These are phyloP conservation scores for Neurospora hispaniola DNA, from an alignment of 495 filamentous ascomycete genomes.

Conservation along the genomic window DNA sequence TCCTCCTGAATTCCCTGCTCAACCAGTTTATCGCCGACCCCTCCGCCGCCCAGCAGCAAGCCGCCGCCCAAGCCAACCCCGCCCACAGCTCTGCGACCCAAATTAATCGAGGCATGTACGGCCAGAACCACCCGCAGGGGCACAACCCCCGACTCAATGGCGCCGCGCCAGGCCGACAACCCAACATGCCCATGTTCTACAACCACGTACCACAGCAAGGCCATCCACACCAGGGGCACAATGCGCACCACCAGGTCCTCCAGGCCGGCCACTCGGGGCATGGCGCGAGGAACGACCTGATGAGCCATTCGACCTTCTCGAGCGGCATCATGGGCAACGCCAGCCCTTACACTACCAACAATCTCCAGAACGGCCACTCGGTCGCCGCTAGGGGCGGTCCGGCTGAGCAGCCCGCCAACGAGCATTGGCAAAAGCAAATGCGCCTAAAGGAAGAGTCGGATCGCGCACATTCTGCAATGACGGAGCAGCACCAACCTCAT, in stretches of 20 bases:
- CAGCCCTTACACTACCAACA: constrained; percentile 64
- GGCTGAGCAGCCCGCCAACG: constrained; percentile 41
- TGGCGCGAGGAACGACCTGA: constrained; percentile 38
- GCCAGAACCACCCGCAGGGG: constrained; percentile 65
- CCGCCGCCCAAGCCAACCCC: constrained; percentile 47
- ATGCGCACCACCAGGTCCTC: constrained; percentile 59
- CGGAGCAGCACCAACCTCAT: constrained; percentile 41
- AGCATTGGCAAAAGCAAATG: constrained; percentile 85
- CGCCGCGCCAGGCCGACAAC: constrained; percentile 31
- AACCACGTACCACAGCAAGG: constrained; percentile 58
- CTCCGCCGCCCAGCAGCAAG: constrained; percentile 5
- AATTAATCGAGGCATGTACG: constrained; percentile 71
- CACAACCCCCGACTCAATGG: constrained; percentile 64
- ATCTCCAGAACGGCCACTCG: constrained; percentile 66
- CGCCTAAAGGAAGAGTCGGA: constrained; percentile 62
- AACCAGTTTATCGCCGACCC: constrained; percentile 18
- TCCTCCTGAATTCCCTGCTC: constrained; percentile 23
- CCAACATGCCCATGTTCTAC: constrained; percentile 47
- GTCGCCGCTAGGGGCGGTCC: constrained; percentile 30
- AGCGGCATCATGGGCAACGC: constrained; percentile 60
- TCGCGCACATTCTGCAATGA: constrained; percentile 58
- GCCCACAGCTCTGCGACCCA: constrained; percentile 59
- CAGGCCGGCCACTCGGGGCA: constrained; percentile 66
- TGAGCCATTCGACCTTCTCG: constrained; percentile 69
- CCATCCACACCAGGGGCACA: constrained; percentile 62